Base-by-base conservation (phyloP, 768 basidiomycete genomes). In the Russula sp. region DNA sequence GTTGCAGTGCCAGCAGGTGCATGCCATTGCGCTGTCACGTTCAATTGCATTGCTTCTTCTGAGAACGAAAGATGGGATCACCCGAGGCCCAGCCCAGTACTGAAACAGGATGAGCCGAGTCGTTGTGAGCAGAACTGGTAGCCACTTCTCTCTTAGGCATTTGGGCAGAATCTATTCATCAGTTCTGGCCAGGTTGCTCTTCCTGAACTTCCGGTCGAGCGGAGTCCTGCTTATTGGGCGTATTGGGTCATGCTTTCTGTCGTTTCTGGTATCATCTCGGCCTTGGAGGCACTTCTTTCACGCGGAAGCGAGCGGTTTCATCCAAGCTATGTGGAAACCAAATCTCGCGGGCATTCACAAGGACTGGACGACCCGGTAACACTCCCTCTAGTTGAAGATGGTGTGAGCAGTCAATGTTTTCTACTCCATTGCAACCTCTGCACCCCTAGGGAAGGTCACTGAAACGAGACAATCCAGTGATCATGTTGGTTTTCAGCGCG, bases 231-330 rank as follows among this genome's bases (percentile, higher is more conserved):
- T 0, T 94, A 97, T 70, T 74, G 78, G 22, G 81, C 85, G 3
- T 97, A 94, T 75, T 94, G 91, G 68, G 79, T 83, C 3, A 93
- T 96, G 87, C 76, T 96, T 18, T 78, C 86, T 4, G 83, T 94
- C 51, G 79, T 93, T 35, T 81, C 93, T 4, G 83, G 83, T 9
- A 83, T 94, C 45, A 77, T 90, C 25, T 76, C 76, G 2, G 76
- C 86, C 6, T 71, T 88, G 16, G 82, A 86, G 82, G 62, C 88
- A 85, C 67, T 92, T 83, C 72, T 90, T 97, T 70, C 86, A 90
- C 58, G 82, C 85, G 1, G 94, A 97, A 59, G 87, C 88, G 0
- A 84, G 90, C 55, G 91, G 90, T 0, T 86, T 97, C 67, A 82
- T 95, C 18, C 90, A 92, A 66, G n/a, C 77, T 96, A 3, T 93